Evolutionary conservation across 805 yeast species (phyloP).

Genomic region (Yarrowia alimentaria): DNA sequence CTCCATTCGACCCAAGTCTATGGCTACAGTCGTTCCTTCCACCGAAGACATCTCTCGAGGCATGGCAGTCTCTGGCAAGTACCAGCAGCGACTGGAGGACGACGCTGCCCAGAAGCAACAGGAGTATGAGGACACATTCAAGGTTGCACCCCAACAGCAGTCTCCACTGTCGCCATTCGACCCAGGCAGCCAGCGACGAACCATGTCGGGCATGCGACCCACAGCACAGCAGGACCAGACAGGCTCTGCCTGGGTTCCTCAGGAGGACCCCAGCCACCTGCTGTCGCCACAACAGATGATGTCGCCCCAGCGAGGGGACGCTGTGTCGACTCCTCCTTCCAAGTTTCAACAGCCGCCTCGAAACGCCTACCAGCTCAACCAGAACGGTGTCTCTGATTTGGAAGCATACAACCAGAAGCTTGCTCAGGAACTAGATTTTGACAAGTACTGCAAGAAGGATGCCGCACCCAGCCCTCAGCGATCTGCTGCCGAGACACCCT

Average conservation of each 20-base stretch:
- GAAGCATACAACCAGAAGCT: constrained; percentile 22
- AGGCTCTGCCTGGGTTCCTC: too few relatives aligned
- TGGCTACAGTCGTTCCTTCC: constrained; percentile 3
- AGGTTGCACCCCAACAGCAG: neutral
- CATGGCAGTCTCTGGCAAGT: constrained; percentile 8
- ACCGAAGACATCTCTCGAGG: constrained; percentile 7
- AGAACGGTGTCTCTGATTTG: neutral
- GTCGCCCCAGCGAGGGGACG: neutral
- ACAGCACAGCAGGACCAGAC: too few relatives aligned
- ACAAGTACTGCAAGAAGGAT: constrained; percentile 26
- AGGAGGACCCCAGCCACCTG: neutral
- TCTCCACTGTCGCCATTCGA: too few relatives aligned
- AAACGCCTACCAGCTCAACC: constrained; percentile 18
- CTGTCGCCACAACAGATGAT: neutral
- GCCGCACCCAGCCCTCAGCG: neutral
- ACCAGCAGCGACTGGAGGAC: constrained; percentile 23
- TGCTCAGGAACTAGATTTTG: constrained; percentile 25
- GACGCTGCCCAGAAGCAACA: constrained; percentile 13
- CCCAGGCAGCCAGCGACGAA: too few relatives aligned
- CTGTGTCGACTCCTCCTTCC: neutral
- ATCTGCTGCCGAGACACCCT: neutral
- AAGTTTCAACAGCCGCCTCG: constrained; percentile 16
- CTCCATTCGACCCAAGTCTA: neutral
- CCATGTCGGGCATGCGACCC: too few relatives aligned
- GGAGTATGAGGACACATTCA: constrained; percentile 21